Conservation (phyloP, 305 asterid genomes). For the Caryopteris hybrid region DNA sequence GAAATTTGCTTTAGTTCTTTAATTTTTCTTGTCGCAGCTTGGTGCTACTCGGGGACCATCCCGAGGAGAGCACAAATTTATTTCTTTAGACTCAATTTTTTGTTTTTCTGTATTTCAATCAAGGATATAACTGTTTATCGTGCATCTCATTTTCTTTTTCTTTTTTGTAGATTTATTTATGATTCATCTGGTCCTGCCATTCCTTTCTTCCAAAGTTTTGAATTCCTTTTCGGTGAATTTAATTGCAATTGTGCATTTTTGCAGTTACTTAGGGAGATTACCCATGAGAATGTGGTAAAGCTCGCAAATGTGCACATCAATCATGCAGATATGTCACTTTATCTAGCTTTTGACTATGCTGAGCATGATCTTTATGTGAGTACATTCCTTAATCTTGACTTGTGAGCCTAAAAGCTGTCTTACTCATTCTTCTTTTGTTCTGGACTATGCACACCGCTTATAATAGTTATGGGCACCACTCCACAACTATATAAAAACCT, state of each 20-base stretch:
- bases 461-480: not conserved
- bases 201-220: not conserved
- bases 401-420: not conserved
- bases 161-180: not conserved
- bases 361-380: constrained; percentile 99
- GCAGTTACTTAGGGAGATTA: constrained; percentile 98
- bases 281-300: constrained; percentile 92
- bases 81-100: not conserved
- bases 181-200: not conserved
- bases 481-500: not conserved
- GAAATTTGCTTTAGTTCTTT: not conserved
- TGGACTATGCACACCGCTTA: not conserved
- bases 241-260: constrained; percentile 16
- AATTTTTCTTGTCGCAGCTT: not conserved
- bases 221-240: constrained; percentile 1
- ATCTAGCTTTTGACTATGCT: constrained; percentile 95
- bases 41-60: not conserved
- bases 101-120: not conserved
- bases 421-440: not conserved
- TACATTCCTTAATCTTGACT: constrained; percentile 19
- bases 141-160: not conserved
- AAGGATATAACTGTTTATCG: not conserved
- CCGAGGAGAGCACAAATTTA: not conserved
- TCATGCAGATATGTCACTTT: constrained; percentile 91
- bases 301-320: constrained; percentile 98